phyloP scores from a whole-genome alignment of 129 eudicot species.

The Arctium minus region DNA sequence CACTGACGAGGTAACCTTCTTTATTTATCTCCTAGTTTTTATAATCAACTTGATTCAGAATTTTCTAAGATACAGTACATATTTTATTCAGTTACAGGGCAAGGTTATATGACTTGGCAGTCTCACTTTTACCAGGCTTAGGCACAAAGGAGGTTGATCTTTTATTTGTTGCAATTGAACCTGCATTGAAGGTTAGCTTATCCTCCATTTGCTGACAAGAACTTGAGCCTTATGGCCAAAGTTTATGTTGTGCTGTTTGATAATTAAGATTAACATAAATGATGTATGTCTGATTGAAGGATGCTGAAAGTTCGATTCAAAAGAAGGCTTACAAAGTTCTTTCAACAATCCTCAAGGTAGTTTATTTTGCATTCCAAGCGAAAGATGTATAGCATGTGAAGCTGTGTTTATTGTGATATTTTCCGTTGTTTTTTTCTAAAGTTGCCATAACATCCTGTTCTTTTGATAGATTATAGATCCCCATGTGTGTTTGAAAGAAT shows the following conservation, averaged over 20 bases:
- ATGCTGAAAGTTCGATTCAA: constrained; percentile 68
- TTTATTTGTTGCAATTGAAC: constrained; percentile 52
- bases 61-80: not conserved
- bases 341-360: constrained; percentile 73
- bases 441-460: not conserved
- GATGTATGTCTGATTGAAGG: constrained; percentile 43
- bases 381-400: not conserved
- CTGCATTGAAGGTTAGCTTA: constrained; percentile 67
- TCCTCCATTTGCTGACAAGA: not conserved
- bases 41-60: not conserved
- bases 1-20: constrained; percentile 47
- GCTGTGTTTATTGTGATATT: not conserved
- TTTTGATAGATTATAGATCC: not conserved
- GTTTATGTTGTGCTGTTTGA: not conserved
- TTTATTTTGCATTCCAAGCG: not conserved
- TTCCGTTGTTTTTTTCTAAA: not conserved
- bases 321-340: constrained; percentile 94
- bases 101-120: constrained; percentile 71
- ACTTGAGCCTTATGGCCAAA: not conserved
- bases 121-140: constrained; percentile 84
- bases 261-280: not conserved
- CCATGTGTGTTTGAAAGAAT: not conserved
- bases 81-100: constrained; percentile 44
- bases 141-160: constrained; percentile 65
- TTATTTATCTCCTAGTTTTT: not conserved